Evolutionary conservation across 2,329 filamentous ascomycete genomes (phyloP).

Genomic region (Phialocephala sp.): DNA sequence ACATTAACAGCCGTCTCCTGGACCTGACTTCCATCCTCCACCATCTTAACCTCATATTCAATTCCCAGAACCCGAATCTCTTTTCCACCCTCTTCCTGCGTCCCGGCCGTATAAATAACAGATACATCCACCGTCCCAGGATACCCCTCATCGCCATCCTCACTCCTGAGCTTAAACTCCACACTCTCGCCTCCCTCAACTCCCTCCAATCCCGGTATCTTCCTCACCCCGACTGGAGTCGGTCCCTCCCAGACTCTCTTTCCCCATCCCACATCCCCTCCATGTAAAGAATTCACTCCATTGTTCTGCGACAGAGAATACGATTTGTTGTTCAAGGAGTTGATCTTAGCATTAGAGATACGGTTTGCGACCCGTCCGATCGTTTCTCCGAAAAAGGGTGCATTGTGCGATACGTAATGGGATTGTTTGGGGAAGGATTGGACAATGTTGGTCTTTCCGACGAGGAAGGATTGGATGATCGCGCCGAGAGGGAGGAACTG

Average conservation of each 20-base stretch:
- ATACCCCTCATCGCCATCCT: constrained; percentile 87
- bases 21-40: constrained; percentile 61
- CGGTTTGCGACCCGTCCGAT: constrained; percentile 89
- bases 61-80: constrained; percentile 77
- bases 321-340: constrained; percentile 71
- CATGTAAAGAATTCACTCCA: constrained; percentile 76
- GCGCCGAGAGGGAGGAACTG: constrained; percentile 77
- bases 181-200: constrained; percentile 68
- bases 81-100: constrained; percentile 63
- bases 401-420: constrained; percentile 77
- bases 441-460: constrained; percentile 85
- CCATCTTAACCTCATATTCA: constrained; percentile 87
- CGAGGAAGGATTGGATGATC: constrained; percentile 79
- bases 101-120: constrained; percentile 79
- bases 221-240: constrained; percentile 57
- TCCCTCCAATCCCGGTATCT: constrained; percentile 59
- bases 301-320: constrained; percentile 80
- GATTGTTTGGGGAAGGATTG: constrained; percentile 80
- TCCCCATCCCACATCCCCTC: constrained; percentile 78
- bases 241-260: constrained; percentile 80
- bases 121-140: constrained; percentile 82
- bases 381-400: constrained; percentile 87
- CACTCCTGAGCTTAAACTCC: constrained; percentile 69
- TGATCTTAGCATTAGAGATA: constrained; percentile 72
- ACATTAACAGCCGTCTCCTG: constrained; percentile 93